Conservation (phyloP, 768 basidiomycete genomes). For the Termitomyces sp. region DNA sequence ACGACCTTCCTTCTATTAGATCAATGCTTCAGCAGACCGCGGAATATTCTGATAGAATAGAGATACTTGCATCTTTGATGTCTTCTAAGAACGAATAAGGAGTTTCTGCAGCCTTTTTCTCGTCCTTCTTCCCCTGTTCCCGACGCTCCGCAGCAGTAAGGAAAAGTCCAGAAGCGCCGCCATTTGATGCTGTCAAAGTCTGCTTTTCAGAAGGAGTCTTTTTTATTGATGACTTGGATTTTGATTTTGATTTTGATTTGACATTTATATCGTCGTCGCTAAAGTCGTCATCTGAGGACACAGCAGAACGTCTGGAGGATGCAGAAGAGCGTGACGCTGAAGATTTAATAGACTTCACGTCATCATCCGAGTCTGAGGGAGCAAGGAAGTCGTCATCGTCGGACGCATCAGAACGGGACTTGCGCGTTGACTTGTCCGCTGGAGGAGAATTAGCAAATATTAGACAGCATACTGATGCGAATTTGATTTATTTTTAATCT, state of each 20-base stretch:
- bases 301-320: conserved; percentile 37
- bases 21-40: background rate
- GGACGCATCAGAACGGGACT: conserved; percentile 31
- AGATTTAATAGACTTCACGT: conserved; percentile 41
- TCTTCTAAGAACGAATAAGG: conserved; percentile 73
- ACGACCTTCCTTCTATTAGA: conserved; percentile 67
- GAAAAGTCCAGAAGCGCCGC: conserved; percentile 37
- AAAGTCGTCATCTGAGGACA: conserved; percentile 28
- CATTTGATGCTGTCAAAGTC: conserved; percentile 10
- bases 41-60: background rate
- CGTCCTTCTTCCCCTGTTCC: conserved; percentile 69
- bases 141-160: conserved; percentile 82
- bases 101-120: conserved; percentile 75
- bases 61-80: conserved; percentile 56
- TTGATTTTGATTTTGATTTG: conserved; percentile 31
- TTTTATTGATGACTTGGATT: conserved; percentile 21
- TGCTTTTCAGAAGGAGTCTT: conserved; percentile 21
- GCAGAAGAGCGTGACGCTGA: conserved; percentile 46
- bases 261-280: conserved; percentile 35
- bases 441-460: background rate
- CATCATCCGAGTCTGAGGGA: conserved; percentile 59
- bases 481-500: too few species aligned
- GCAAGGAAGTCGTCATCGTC: conserved; percentile 74
- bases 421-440: conserved; percentile 42
- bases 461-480: too few species aligned